These are phyloP conservation scores for Cystoderma amianthinum DNA, from an alignment of 768 basidiomycete species.

Conservation along the genomic window DNA sequence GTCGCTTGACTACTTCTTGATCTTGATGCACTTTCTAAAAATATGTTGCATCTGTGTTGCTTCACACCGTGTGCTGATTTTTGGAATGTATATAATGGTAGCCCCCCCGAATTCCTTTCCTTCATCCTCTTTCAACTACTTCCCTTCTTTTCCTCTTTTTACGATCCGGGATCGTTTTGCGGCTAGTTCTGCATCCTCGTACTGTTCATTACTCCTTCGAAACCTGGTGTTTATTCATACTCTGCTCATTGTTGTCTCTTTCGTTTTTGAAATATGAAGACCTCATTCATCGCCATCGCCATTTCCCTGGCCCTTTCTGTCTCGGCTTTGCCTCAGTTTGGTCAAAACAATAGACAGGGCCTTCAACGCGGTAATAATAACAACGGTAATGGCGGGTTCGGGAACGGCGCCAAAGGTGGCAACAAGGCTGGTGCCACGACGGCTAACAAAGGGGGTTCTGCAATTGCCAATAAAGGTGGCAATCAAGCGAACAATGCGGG, in stretches of 20 bases:
- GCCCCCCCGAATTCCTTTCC: neutral
- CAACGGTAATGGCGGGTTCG: neutral
- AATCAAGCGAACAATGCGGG: neutral
- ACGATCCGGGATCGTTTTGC: conserved; percentile 16
- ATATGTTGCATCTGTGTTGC: no score
- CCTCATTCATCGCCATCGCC: conserved; percentile 11
- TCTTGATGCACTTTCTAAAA: no score
- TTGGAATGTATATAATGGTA: neutral
- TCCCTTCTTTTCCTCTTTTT: conserved; percentile 11
- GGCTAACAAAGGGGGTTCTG: neutral
- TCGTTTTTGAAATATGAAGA: conserved; percentile 15
- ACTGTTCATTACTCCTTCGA: conserved; percentile 36
- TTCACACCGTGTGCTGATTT: no score
- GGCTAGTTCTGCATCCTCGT: conserved; percentile 35
- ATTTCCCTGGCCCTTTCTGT: neutral
- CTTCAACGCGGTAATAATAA: neutral
- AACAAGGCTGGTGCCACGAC: conserved; percentile 3
- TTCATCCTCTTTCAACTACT: conserved; percentile 4
- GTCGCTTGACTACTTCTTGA: no score
- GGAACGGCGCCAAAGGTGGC: neutral
- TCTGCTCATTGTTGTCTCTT: conserved; percentile 14
- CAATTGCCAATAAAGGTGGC: no score
- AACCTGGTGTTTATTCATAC: conserved; percentile 43
- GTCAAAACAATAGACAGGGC: neutral
- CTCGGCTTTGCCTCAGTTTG: neutral